These are phyloP conservation scores for Fusarium sp. DNA, from an alignment of 2,329 filamentous ascomycete genomes.

Conservation along the genomic window DNA sequence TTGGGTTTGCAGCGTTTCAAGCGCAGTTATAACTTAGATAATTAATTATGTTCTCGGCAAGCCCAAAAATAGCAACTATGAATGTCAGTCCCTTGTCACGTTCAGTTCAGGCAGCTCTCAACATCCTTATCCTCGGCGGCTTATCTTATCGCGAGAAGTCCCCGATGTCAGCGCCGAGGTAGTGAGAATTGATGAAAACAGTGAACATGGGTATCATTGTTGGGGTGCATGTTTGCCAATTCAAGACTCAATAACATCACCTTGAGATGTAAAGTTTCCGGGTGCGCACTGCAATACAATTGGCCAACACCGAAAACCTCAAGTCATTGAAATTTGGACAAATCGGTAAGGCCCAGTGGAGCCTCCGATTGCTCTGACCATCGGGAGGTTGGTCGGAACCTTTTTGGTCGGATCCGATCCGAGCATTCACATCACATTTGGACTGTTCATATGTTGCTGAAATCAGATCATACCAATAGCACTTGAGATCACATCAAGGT, in stretches of 20 bases:
- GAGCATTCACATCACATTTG: not conserved
- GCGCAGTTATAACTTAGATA: no score
- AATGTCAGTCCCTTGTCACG: not conserved
- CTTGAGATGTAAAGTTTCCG: not conserved
- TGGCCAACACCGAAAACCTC: not conserved
- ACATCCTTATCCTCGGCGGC: not conserved
- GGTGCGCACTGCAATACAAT: not conserved
- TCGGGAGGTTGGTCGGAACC: not conserved
- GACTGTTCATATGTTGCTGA: no score
- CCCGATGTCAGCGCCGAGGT: not conserved
- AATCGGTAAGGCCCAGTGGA: not conserved
- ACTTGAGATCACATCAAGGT: no score
- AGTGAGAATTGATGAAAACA: not conserved
- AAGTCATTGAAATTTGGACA: not conserved
- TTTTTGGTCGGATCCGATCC: not conserved
- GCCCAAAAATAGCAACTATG: not conserved
- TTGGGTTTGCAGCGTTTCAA: not conserved
- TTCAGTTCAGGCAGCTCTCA: no score
- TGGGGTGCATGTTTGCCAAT: not conserved
- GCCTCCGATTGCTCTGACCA: not conserved
- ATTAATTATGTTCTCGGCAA: not conserved
- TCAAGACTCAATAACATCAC: not conserved
- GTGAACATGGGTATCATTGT: not conserved
- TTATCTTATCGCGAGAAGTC: not conserved
- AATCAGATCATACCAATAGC: no score